These are phyloP conservation scores for Actinomortierella wolfii DNA, from an alignment of 371 early-diverging fungal species.

Conservation along the genomic window DNA sequence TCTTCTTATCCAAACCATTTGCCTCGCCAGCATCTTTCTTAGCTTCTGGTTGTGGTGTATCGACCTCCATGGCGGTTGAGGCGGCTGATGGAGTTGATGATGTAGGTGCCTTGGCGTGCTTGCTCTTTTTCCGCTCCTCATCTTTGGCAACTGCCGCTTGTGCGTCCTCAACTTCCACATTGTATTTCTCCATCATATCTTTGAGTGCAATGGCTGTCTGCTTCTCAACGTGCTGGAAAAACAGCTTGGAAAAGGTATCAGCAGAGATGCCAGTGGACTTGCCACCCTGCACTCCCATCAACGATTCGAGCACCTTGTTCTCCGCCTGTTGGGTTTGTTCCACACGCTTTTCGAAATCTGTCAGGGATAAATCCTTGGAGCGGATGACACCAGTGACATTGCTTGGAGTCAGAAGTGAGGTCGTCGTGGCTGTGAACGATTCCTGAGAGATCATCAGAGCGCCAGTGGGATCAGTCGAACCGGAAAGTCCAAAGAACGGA, in stretches of 20 bases:
- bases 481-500: conserved; percentile 35
- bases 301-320: conserved; percentile 12
- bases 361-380: conserved; percentile 34
- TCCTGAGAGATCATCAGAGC: conserved; percentile 20
- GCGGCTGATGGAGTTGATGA: too few species aligned
- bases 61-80: conserved; percentile 20
- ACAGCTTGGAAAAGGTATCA: conserved; percentile 40
- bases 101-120: conserved; percentile 3
- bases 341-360: conserved; percentile 32
- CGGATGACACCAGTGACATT: conserved; percentile 10
- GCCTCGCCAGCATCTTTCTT: conserved; percentile 1
- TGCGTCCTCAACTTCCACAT: conserved; percentile 22
- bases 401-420: conserved; percentile 15
- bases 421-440: conserved; percentile 27
- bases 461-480: background rate
- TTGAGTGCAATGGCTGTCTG: conserved; percentile 13
- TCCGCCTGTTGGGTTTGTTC: conserved; percentile 47
- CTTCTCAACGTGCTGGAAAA: conserved; percentile 36
- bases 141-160: conserved; percentile 12
- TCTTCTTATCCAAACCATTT: conserved; percentile 2
- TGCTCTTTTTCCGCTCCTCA: conserved; percentile 14
- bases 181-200: conserved; percentile 17
- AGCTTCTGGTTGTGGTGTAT: background rate
- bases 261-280: too few species aligned
- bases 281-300: conserved; percentile 23